Conservation (phyloP, 2,329 filamentous ascomycete genomes). For the Fusarium paranaense region DNA sequence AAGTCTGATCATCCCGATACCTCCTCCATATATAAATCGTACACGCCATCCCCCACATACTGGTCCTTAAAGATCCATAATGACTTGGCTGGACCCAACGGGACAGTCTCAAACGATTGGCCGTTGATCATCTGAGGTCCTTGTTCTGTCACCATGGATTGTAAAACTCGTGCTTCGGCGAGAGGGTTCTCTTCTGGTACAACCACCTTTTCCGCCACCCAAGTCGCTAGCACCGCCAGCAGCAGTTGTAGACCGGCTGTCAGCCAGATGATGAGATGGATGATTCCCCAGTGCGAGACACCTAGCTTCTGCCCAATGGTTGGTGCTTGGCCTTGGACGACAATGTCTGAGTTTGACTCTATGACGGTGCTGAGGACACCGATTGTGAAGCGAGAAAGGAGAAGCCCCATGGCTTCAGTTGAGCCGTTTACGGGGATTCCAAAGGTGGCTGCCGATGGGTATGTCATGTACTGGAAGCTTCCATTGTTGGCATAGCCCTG, state of each 20-base stretch:
- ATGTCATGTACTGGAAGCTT: background rate
- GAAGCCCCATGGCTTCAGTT: background rate
- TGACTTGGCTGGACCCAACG: background rate
- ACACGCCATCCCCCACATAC: background rate
- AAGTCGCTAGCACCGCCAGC: slow-evolving; percentile 7
- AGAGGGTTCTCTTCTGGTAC: background rate
- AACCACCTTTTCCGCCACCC: slow-evolving; percentile 3
- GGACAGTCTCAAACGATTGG: background rate
- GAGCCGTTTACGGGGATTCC: background rate
- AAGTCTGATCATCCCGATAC: background rate
- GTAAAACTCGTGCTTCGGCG: slow-evolving; percentile 2
- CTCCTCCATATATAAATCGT: background rate
- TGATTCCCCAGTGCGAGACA: background rate
- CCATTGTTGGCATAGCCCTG: slow-evolving; percentile 10
- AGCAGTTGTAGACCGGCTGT: slow-evolving; percentile 1
- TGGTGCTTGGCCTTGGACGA: background rate
- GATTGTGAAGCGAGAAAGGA: slow-evolving; percentile 8
- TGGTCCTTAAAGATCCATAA: background rate
- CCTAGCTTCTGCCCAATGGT: slow-evolving; percentile 2
- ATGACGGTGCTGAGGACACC: background rate
- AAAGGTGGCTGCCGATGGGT: background rate
- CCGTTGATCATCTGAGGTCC: background rate
- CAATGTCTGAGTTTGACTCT: background rate
- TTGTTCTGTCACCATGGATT: background rate
- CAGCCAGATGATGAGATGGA: background rate